Evolutionary conservation across 305 asterid species (phyloP), one percentile per base, ranked within the genome.

Genomic region (Ruellia speciosa): DNA sequence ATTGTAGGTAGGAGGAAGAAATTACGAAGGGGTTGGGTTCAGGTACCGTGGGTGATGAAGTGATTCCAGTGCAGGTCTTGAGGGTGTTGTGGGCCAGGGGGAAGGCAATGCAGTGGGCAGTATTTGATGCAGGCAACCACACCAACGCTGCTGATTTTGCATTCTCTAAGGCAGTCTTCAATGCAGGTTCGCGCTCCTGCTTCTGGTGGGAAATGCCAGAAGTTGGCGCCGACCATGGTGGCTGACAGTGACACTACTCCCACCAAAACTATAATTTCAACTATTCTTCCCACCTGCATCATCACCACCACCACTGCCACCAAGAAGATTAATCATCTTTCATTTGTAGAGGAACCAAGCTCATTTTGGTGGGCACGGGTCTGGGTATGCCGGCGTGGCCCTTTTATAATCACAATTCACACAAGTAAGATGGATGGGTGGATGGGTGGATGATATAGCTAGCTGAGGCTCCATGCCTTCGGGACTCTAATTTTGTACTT

Each of bases 31-130:
- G 37, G 8, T 33, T 33, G 37, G 8, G 47, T 2, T 3, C 9
- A 40, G 6, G 6, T 40, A 40, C 47, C 47, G 9, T 3, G 13
- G 47, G 13, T 40, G 47, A 6, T 40, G 47, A 40, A 40, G 9
- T 40, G 47, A 12, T 40, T 40, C 6, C 47, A 40, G 14, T n/a
- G n/a, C n/a, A n/a, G n/a, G n/a, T n/a, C n/a, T n/a, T n/a, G n/a
- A n/a, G 14, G n/a, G 9, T 40, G 47, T 2, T 40, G 47, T 2
- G 47, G 14, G 47, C 9, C 6, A 6, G 55, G 55, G 33, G 55
- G 55, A 24, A 51, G 55, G 33, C 55, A 51, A 9, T 51, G 55
- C 4, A 51, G 33, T 13, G 55, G 55, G 31, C 55, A 51, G 55
- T 51, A 51, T 24, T 18, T 51, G 2, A 51, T 15, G 55, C 55